phyloP scores from a whole-genome alignment of 2,329 filamentous ascomycete genomes.

The Sporothrix pseudoabietina region DNA sequence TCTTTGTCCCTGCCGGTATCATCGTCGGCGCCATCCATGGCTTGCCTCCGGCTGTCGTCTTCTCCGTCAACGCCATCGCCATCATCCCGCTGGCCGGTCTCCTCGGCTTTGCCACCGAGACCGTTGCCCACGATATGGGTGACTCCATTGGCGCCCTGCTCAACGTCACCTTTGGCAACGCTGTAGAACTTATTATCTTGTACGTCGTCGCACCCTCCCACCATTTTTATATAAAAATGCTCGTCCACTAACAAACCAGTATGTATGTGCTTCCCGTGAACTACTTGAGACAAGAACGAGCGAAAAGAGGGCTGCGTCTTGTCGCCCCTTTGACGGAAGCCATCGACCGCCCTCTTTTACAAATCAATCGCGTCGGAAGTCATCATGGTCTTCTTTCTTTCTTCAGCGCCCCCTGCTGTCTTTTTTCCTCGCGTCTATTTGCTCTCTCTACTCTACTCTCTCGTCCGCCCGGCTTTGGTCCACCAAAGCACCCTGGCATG shows the following conservation, averaged over 20 bases:
- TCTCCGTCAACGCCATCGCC: conserved; percentile 73
- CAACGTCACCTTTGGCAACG: conserved; percentile 84
- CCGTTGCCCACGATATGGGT: conserved; percentile 70
- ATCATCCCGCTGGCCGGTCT: conserved; percentile 74
- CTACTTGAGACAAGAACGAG: conserved; percentile 50
- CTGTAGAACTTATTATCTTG: conserved; percentile 79
- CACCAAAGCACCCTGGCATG: conserved; percentile 26
- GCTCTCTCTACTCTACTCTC: conserved; percentile 11
- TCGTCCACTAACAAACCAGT: conserved; percentile 40
- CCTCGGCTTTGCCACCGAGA: conserved; percentile 73
- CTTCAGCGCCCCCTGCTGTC: conserved; percentile 22
- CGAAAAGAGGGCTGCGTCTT: conserved; percentile 48
- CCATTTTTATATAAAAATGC: no score
- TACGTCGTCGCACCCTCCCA: conserved; percentile 40
- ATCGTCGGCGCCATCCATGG: conserved; percentile 55
- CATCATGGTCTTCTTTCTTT: conserved; percentile 35
- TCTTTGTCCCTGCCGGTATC: conserved; percentile 80
- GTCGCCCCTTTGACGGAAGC: conserved; percentile 42
- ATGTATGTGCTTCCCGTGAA: conserved; percentile 54
- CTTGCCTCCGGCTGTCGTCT: conserved; percentile 63
- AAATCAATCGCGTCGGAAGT: conserved; percentile 51
- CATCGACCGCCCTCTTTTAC: conserved; percentile 57
- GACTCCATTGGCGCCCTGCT: conserved; percentile 85
- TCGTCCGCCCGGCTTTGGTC: conserved; percentile 25
- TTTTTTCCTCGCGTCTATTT: not conserved